Conservation (phyloP, 75 land plant species). For the Selaginella moellendorffii region DNA sequence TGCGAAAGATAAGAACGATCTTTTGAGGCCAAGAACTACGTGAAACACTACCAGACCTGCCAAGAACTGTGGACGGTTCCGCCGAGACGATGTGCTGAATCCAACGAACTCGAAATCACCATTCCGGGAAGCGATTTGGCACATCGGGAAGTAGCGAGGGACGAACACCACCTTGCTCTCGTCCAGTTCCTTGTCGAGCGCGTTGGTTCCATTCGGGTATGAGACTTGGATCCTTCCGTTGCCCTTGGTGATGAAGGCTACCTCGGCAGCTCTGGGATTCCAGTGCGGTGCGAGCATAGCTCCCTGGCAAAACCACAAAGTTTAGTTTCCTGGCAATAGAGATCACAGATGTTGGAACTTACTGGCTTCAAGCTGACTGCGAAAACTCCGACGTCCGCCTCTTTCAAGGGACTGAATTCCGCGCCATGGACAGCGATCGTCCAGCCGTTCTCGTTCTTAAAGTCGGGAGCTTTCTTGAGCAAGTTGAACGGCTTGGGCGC, state of each 20-base stretch:
- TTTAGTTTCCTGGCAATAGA: background rate
- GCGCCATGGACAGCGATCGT: background rate
- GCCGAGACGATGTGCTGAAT: background rate
- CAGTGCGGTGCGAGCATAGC: background rate
- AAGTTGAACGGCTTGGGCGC: background rate
- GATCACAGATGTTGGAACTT: background rate
- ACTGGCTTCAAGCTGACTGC: background rate
- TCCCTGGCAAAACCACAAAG: background rate
- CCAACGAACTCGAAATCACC: background rate
- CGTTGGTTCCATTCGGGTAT: background rate
- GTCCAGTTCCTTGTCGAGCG: background rate
- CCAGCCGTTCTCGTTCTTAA: background rate
- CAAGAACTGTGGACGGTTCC: background rate
- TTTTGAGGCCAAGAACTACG: background rate
- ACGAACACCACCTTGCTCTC: background rate
- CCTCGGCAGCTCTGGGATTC: constrained; percentile 14
- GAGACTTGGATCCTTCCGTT: background rate
- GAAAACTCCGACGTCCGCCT: background rate
- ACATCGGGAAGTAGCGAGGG: background rate
- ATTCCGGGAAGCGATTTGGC: background rate
- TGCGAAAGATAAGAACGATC: background rate
- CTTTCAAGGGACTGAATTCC: background rate
- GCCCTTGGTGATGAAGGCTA: background rate
- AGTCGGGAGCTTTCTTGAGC: background rate
- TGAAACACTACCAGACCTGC: background rate